Evolutionary conservation across 441 rosid genomes (phyloP).

Genomic region (Mallotus repandus): DNA sequence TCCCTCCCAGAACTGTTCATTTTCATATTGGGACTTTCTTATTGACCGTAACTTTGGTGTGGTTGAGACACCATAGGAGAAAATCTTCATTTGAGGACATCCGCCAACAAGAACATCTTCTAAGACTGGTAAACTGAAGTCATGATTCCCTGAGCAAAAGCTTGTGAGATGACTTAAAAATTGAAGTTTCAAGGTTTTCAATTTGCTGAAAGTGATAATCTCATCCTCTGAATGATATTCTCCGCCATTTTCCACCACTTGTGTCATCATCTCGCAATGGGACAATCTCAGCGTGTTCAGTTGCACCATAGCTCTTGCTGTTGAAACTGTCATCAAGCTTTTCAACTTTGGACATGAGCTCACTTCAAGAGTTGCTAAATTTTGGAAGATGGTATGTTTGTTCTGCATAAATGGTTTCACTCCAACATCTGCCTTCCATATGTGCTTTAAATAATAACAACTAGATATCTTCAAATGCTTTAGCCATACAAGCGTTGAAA

Average conservation of each 20-base stretch:
- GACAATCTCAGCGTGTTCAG: not conserved
- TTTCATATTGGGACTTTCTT: too few species aligned
- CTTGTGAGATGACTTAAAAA: not conserved
- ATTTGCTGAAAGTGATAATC: too few species aligned
- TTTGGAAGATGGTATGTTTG: conserved; percentile 2
- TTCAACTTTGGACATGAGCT: too few species aligned
- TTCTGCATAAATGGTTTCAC: not conserved
- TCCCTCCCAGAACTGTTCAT: not conserved
- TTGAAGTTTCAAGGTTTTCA: not conserved
- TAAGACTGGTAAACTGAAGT: conserved; percentile 10
- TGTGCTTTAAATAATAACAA: not conserved
- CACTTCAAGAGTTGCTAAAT: too few species aligned
- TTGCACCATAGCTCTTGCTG: not conserved
- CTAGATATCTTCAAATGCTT: not conserved
- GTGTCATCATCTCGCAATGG: not conserved
- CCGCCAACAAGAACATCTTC: not conserved
- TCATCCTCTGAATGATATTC: too few species aligned
- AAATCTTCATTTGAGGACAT: conserved; percentile 12
- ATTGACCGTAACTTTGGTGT: conserved; percentile 19
- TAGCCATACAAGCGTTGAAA: not conserved
- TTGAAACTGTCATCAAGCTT: too few species aligned
- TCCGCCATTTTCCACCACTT: conserved; percentile 6
- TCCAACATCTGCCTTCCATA: not conserved
- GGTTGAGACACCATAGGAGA: conserved; percentile 1
- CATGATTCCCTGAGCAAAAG: conserved; percentile 8